Evolutionary conservation across 257 asterid species (phyloP), one percentile per base, ranked within the genome.

Genomic region (Agastache rugosa): DNA sequence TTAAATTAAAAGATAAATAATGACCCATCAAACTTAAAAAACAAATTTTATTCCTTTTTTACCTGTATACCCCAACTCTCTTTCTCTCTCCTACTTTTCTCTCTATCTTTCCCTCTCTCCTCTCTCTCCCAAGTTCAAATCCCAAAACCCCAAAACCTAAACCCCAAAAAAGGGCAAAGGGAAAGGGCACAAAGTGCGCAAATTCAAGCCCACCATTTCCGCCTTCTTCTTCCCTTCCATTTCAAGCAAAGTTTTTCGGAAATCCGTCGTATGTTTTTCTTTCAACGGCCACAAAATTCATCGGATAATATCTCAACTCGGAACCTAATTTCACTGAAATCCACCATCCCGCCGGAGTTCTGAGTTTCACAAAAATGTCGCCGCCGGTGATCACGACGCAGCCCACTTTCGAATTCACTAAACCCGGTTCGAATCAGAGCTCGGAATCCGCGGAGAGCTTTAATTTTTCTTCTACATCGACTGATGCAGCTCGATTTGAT

Each of bases 361-460:
- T n/a, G 44, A 67, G 71, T 44, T 76, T 48, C 51, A 29, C n/a
- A n/a, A n/a, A 22, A 75, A 82, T 85, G 90, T 76, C 85, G 19
- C 80, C 84, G 55, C 83, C 84, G 66, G 72, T 58, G 22, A 27
- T 75, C 29, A 8, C 72, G 16, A 42, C 81, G 19, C 68, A 48
- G 42, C 75, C 83, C 71, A 1, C 63, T 60, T 66, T 76, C 9
- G 84, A 70, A 77, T 75, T 74, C 79, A 77, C 80, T 31, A 71
- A 76, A 54, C 58, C 85, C 67, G 81, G 42, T 76, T 39, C 51
- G 4, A 15, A 74, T 23, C 75, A 53, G 72, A 58, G 53, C 69
- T 74, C 58, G 11, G 50, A 69, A 14, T 63, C 60, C 20, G 63
- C 75, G 5, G 77, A n/a, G 73, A 70, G 68, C 59, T 55, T 80